These are phyloP conservation scores for Elsinoe arachidis DNA, from an alignment of 2,329 filamentous ascomycete species.

Conservation along the genomic window DNA sequence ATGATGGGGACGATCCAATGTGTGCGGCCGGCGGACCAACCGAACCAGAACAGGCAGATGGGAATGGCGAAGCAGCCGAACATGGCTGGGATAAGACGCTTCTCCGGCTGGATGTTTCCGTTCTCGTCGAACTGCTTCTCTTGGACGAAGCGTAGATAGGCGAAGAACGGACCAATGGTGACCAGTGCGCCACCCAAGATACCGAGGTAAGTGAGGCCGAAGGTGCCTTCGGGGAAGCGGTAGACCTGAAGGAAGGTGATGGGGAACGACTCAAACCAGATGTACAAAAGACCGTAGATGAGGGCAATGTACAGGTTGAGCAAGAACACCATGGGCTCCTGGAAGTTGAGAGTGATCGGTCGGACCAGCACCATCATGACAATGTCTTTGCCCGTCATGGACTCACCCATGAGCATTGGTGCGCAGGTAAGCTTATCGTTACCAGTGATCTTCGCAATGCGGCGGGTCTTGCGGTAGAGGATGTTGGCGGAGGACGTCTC, in stretches of 20 bases:
- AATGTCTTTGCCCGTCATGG: constrained; percentile 32
- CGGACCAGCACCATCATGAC: constrained; percentile 34
- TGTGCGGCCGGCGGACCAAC: constrained; percentile 27
- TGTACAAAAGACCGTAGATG: constrained; percentile 35
- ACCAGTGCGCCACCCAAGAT: constrained; percentile 11
- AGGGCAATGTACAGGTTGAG: constrained; percentile 38
- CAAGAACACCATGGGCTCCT: constrained; percentile 34
- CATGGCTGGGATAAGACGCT: constrained; percentile 30
- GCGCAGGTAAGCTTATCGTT: constrained; percentile 33
- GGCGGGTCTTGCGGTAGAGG: constrained; percentile 32
- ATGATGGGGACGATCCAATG: constrained; percentile 41
- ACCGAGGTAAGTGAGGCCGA: constrained; percentile 13
- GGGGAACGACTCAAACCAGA: constrained; percentile 15
- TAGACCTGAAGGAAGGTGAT: constrained; percentile 13
- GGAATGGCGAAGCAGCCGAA: constrained; percentile 34
- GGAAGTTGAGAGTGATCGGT: constrained; percentile 37
- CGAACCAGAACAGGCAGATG: constrained; percentile 40
- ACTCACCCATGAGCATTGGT: constrained; percentile 30
- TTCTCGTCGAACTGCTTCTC: constrained; percentile 13
- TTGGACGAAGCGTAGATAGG: constrained; percentile 15
- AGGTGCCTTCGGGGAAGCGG: constrained; percentile 6
- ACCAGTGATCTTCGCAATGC: constrained; percentile 34
- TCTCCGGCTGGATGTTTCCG: constrained; percentile 16
- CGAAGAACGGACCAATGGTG: constrained; percentile 13
- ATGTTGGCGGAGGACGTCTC: constrained; percentile 36